Conservation (phyloP, 1,284 basidiomycete genomes). For the Ustilago tritici region DNA sequence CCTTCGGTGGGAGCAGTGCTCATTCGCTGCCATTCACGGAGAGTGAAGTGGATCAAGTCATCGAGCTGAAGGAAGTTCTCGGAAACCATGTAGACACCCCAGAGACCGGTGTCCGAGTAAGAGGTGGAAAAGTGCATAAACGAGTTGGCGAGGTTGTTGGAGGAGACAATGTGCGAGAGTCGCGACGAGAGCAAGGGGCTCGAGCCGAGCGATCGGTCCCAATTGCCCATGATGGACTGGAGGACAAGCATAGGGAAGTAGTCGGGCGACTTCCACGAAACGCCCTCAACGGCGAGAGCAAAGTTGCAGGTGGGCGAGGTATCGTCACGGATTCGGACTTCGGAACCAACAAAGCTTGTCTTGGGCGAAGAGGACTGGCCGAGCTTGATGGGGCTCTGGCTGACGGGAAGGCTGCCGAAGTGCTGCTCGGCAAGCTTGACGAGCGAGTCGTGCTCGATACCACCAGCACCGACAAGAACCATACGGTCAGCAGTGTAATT, state of each 20-base stretch:
- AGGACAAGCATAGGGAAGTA: conserved; percentile 99
- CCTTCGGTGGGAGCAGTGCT: conserved; percentile 83
- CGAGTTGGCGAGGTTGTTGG: conserved; percentile 96
- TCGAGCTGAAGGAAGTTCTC: conserved; percentile 91
- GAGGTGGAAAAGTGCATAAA: conserved; percentile 99
- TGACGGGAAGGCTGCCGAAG: conserved; percentile 89
- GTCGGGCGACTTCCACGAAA: conserved; percentile 96
- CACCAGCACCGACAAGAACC: conserved; percentile 97
- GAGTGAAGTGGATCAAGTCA: conserved; percentile 92
- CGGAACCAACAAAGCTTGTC: conserved; percentile 91
- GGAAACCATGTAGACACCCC: conserved; percentile 93
- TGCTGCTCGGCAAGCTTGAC: conserved; percentile 95
- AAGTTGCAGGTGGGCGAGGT: conserved; percentile 87
- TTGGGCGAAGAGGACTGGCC: conserved; percentile 73
- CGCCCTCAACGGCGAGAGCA: conserved; percentile 97
- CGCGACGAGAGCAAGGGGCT: conserved; percentile 89
- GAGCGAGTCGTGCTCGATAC: conserved; percentile 90
- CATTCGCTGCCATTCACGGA: conserved; percentile 98
- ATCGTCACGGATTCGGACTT: conserved; percentile 96
- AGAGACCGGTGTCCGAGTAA: conserved; percentile 99
- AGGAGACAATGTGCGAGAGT: conserved; percentile 89
- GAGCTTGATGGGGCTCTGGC: conserved; percentile 86
- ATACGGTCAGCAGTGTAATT: conserved; percentile 99
- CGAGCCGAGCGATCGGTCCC: conserved; percentile 96
- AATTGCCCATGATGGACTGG: conserved; percentile 98